Base-by-base conservation (phyloP, 208 protist genomes). In the Leishmania amazonensis region DNA sequence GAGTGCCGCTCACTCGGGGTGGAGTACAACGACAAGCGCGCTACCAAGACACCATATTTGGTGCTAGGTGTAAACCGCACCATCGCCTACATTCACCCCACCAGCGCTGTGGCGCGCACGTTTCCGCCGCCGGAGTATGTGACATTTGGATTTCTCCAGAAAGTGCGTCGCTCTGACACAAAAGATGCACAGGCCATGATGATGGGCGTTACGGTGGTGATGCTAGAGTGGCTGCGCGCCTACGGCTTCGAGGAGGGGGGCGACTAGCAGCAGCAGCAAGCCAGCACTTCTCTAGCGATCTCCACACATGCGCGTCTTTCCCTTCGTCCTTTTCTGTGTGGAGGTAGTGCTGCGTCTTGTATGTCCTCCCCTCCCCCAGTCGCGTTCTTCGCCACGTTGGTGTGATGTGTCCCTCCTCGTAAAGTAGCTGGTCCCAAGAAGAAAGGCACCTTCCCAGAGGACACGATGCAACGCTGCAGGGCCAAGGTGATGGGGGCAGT, bases 111-210 rank as follows among this genome's bases (percentile, higher is more conserved):
- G 60, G 79, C 96, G 6, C 90, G 87, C 35, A 97, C 92, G 21
- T 93, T 89, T 78, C 96, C 96, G 40, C 89, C 95, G 49, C 96
- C 96, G 1, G 95, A 98, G 86, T 97, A 90, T 65, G 88, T 98
- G 42, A 93, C 91, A 7, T 98, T 94, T 88, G 87, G 80, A 17
- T 89, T 91, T 54, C 80, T 98, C 49, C 93, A 97, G 83, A 88
- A 89, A 73, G 88, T 91, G 47, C 82, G 86, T 40, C 93, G 93
- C 47, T 91, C 88, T n/a, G 95, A 96, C 75, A 91, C 83, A n/a
- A 94, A 95, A 65, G 79, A 87, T 1, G 77, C 89, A n/a, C 83
- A 90, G 75, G 95, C 94, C 21, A 91, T 92, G 83, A 98, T 98
- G 96, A 80, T 96, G 58, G 94, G 95, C 49, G 85, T 97, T 58